Base-by-base conservation (phyloP, 192 early-diverging fungal genomes). In the Backusella sp. region DNA sequence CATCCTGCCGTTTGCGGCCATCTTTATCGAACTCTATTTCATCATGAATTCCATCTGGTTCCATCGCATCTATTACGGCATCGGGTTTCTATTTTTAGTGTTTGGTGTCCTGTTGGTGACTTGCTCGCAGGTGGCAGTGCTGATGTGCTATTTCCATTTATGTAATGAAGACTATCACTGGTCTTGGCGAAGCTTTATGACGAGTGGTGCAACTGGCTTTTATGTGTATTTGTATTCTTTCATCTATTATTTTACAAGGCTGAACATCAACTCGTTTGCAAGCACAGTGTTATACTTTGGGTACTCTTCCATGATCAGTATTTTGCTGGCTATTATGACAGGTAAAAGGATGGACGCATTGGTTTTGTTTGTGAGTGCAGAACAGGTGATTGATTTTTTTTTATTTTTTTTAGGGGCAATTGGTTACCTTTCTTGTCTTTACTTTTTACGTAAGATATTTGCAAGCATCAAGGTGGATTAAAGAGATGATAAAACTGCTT, bases 21-120 rank as follows among this genome's bases (percentile, higher is more conserved):
- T 98, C 67, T 99, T 98, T 74, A 95, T 98, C 72, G 97, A 99
- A 88, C 87, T 98, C 59, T 97, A 97, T 84, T 99, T 96, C 82
- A 94, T 99, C 72, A 94, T 98, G 87, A 93, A 94, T 82, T 93
- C 91, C 59, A 96, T 98, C 66, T 97, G 95, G 95, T 92, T 91
- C 86, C 92, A 94, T 88, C 91, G 92, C 78, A 90, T 95, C 35
- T 99, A 97, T 85, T 96, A 97, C 75, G 91, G 96, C 66, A 96
- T 95, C 88, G 95, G 96, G 0, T 96, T 98, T 86, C 82, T 96
- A 76, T 90, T 96, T 86, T 76, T 96, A 68, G 95, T 97, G 11
- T 96, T 96, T 83, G 77, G 91, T 30, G 91, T 98, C 67, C 84
- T 98, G 72, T 80, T 95, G 35, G 68, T 96, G 70, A 96, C 94